phyloP scores from a whole-genome alignment of 768 basidiomycete species.

The Lentinula sp. region DNA sequence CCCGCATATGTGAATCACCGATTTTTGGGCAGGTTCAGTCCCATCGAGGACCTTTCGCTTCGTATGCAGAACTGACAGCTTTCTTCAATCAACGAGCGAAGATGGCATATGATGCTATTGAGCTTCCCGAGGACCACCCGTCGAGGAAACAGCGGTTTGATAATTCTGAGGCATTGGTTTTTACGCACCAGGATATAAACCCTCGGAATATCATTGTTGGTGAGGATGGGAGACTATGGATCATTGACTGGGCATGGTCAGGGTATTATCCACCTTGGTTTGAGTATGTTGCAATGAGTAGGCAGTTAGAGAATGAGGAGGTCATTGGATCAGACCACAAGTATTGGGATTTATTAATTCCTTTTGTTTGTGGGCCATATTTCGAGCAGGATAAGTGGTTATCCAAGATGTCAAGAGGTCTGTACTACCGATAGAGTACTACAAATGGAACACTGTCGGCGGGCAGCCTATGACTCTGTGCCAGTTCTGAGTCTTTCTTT shows the following conservation, averaged over 20 bases:
- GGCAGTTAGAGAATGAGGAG: constrained; percentile 10
- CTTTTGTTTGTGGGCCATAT: not conserved
- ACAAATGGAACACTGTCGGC: no score
- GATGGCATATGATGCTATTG: not conserved
- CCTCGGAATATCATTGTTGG: constrained; percentile 14
- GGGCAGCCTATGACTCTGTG: no score
- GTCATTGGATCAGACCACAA: not conserved
- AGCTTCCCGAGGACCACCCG: constrained; percentile 6
- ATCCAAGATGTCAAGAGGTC: not conserved
- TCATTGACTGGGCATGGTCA: constrained; percentile 17
- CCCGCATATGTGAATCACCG: constrained; percentile 8
- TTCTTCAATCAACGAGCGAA: constrained; percentile 11
- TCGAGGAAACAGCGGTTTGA: constrained; percentile 8
- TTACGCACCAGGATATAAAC: constrained; percentile 16
- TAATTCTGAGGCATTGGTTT: constrained; percentile 16
- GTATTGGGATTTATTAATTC: not conserved
- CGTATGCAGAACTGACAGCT: constrained; percentile 9
- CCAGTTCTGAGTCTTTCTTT: no score
- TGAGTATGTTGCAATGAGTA: constrained; percentile 6
- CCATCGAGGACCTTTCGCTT: constrained; percentile 11
- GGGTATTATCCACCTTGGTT: constrained; percentile 14
- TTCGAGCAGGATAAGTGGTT: not conserved
- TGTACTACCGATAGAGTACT: not conserved
- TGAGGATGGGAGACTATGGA: constrained; percentile 14
- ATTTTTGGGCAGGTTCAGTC: constrained; percentile 7